Conservation (phyloP, 352 stramenopile genomes). For the Globisporangium abappressorium region DNA sequence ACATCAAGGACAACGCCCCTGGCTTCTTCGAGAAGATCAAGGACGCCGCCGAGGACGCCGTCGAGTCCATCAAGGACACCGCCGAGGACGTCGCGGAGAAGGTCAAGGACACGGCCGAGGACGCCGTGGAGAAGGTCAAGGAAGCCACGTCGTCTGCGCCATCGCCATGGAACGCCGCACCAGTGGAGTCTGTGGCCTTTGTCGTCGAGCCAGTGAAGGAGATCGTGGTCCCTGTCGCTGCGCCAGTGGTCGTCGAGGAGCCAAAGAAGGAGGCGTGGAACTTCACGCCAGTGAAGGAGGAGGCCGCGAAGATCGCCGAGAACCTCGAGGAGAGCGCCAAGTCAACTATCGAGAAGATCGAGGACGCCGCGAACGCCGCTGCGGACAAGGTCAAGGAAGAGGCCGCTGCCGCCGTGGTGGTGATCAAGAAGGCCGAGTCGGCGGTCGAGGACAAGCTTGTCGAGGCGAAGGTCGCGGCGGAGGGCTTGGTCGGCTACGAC, state of each 20-base stretch:
- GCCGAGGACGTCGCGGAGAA: constrained; percentile 14
- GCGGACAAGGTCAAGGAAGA: constrained; percentile 25
- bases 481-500: constrained; percentile 67
- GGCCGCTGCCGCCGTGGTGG: constrained; percentile 16
- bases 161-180: constrained; percentile 20
- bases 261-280: constrained; percentile 29
- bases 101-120: constrained; percentile 15
- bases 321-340: constrained; percentile 18
- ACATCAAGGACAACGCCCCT: constrained; percentile 19
- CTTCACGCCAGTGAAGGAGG: constrained; percentile 25
- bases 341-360: constrained; percentile 13
- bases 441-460: constrained; percentile 26
- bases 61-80: constrained; percentile 19
- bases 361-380: constrained; percentile 8
- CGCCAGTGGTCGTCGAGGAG: constrained; percentile 14
- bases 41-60: constrained; percentile 14
- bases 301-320: constrained; percentile 22
- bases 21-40: constrained; percentile 5
- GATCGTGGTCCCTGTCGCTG: constrained; percentile 14
- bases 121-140: constrained; percentile 11
- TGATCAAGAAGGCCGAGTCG: constrained; percentile 24
- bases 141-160: constrained; percentile 16
- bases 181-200: constrained; percentile 14
- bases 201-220: constrained; percentile 22
- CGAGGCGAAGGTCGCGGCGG: constrained; percentile 44